phyloP scores from a whole-genome alignment of 2,329 filamentous ascomycete genomes.

The Rutstroemia sp. region DNA sequence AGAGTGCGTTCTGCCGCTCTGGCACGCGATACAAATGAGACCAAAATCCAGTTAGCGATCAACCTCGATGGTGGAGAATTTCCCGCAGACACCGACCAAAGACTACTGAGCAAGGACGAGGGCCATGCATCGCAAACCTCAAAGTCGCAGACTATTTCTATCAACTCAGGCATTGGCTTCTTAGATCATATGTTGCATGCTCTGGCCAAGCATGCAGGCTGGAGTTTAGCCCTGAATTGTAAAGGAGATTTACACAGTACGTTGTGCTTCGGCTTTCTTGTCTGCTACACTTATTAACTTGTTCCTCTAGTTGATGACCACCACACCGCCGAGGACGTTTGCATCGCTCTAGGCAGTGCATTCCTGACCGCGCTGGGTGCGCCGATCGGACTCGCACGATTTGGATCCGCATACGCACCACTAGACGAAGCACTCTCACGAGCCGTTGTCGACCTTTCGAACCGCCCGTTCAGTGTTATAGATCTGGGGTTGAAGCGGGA shows the following conservation, averaged over 20 bases:
- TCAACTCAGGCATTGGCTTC: constrained; percentile 94
- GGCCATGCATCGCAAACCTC: constrained; percentile 79
- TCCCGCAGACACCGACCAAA: constrained; percentile 54
- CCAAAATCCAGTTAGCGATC: constrained; percentile 86
- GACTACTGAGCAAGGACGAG: constrained; percentile 43
- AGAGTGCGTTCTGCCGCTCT: constrained; percentile 63
- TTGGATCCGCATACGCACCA: constrained; percentile 85
- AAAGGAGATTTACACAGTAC: constrained; percentile 85
- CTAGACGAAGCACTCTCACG: constrained; percentile 92
- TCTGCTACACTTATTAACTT: constrained; percentile 8
- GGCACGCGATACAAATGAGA: constrained; percentile 93
- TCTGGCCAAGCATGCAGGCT: constrained; percentile 89
- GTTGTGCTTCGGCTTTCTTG: constrained; percentile 29
- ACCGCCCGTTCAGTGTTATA: constrained; percentile 78
- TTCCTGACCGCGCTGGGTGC: constrained; percentile 75
- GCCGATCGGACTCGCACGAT: constrained; percentile 76
- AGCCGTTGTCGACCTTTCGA: constrained; percentile 90
- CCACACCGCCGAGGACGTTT: constrained; percentile 94
- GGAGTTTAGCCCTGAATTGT: constrained; percentile 78
- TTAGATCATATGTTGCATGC: constrained; percentile 98
- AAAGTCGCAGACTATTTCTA: constrained; percentile 74
- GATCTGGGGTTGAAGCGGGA: constrained; percentile 81
- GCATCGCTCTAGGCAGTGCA: constrained; percentile 79
- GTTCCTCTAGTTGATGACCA: constrained; percentile 80
- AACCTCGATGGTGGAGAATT: constrained; percentile 87